Evolutionary conservation across 306 rosid species (phyloP).

Genomic region (Neltuma alba): DNA sequence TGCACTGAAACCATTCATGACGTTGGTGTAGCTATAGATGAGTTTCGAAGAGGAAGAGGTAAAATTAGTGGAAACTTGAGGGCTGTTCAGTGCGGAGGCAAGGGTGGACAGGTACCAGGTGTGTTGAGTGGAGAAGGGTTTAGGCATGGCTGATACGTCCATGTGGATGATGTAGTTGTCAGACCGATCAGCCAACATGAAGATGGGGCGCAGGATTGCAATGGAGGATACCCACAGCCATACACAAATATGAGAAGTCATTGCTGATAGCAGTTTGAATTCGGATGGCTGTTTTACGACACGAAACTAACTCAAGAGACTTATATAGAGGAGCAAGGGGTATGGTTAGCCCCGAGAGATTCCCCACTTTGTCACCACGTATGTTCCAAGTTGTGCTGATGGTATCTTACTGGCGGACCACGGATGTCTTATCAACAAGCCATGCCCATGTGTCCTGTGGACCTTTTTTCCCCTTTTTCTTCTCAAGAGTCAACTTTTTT

Average conservation of each 20-base stretch:
- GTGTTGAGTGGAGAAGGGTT: slow-evolving; percentile 59
- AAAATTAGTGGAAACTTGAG: background rate
- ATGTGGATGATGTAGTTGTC: slow-evolving; percentile 73
- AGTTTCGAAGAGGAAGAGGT: slow-evolving; percentile 40
- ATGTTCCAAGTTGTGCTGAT: background rate
- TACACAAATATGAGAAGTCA: slow-evolving; percentile 21
- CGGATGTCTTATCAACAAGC: background rate
- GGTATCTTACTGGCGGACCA: background rate
- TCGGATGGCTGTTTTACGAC: background rate
- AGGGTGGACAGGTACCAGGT: slow-evolving; percentile 65
- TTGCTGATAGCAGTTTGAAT: background rate
- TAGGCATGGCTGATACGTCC: slow-evolving; percentile 80
- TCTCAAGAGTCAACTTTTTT: background rate
- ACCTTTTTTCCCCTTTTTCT: background rate
- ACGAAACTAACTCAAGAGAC: background rate
- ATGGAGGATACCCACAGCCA: slow-evolving; percentile 17
- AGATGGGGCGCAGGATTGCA: slow-evolving; percentile 16
- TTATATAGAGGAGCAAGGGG: background rate
- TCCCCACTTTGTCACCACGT: background rate
- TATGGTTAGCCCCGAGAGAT: background rate
- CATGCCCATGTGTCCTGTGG: background rate
- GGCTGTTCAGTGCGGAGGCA: background rate
- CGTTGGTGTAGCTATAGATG: slow-evolving; percentile 63
- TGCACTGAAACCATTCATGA: slow-evolving; percentile 77
- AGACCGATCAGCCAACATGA: slow-evolving; percentile 36